Percentiles rank a stretch among this genome's conserved stretches.
Evolutionary conservation across 441 rosid species (phyloP).

Genomic region (Dalechampia spathulata): DNA sequence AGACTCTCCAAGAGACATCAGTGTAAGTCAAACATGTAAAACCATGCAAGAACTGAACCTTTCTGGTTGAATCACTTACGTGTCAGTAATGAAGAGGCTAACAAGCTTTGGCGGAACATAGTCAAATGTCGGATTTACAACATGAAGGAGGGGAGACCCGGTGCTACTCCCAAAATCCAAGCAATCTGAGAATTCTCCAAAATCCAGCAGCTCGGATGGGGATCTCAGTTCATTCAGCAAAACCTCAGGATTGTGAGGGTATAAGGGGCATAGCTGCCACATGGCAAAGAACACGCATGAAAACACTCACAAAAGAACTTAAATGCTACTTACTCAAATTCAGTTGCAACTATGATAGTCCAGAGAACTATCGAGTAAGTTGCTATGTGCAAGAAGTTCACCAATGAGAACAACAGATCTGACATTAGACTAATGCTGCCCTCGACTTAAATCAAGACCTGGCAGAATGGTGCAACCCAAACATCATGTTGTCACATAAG

Average conservation of each 20-base stretch:
- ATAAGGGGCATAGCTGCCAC: conserved; percentile 83
- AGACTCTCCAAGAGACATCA: neutral
- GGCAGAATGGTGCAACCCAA: neutral
- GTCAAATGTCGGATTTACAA: conserved; percentile 91
- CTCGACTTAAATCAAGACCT: neutral
- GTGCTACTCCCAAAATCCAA: conserved; percentile 62
- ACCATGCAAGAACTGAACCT: neutral
- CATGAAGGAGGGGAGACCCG: conserved; percentile 78
- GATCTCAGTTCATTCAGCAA: conserved; percentile 90
- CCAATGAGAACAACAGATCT: neutral
- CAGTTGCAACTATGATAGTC: neutral
- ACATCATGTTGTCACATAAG: neutral
- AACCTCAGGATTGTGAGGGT: conserved; percentile 97
- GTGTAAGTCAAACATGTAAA: neutral
- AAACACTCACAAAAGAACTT: conserved; percentile 2
- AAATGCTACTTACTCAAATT: neutral
- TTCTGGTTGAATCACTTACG: conserved; percentile 46
- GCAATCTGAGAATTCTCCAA: conserved; percentile 98
- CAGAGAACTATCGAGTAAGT: neutral
- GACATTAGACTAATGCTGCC: neutral
- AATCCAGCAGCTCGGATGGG: conserved; percentile 90
- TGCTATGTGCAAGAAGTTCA: neutral
- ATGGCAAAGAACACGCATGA: conserved; percentile 11
- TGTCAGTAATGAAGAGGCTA: conserved; percentile 91
- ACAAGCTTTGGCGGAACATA: conserved; percentile 98